Evolutionary conservation across 148 eudicot species (phyloP), one percentile per base, ranked within the genome.

Genomic region (Pouteria glomerata): DNA sequence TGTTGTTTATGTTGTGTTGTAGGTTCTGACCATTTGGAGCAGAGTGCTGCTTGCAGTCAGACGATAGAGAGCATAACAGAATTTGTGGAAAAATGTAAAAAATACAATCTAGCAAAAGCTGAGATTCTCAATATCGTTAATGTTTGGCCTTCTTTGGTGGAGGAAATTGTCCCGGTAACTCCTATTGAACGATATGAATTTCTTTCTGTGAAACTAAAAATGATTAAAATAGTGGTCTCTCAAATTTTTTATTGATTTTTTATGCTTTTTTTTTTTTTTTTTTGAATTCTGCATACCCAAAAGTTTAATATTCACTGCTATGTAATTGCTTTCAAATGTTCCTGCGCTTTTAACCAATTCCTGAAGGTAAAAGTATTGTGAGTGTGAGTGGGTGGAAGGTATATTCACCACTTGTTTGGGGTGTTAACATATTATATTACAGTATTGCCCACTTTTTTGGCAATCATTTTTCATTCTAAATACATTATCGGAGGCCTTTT

Each of bases 1-100:
- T 59, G 66, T 45, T 57, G 23, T 39, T 3, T 66, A 67, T 67
- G 18, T 61, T 77, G 31, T 71, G 21, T 59, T 74, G 30, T 71
- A 93, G 98, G 96, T 72, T 94, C 67, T 82, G 91, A 94, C 84
- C 87, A 94, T 77, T 78, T 94, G 76, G 86, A 83, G 77, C 78
- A 75, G 60, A 89, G 77, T 69, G 81, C 82, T 69, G 91, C 96
- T 51, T 75, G 81, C 73, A 73, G 71, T 77, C 97, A 91, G 73
- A 86, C 90, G 2, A 83, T 77, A 71, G 91, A 91, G 56, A 82
- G 57, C 51, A 73, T 94, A 31, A 37, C 18, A 42, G 83, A 81
- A 15, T 83, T 87, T 60, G 16, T 79, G 26, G 82, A 70, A 68
- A 87, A 91, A 66, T 77, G 73, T 13, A 77, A 82, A 76, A 79